Evolutionary conservation across 345 rosid species (phyloP), one percentile per base, ranked within the genome.

Genomic region (Trapa bicornis): DNA sequence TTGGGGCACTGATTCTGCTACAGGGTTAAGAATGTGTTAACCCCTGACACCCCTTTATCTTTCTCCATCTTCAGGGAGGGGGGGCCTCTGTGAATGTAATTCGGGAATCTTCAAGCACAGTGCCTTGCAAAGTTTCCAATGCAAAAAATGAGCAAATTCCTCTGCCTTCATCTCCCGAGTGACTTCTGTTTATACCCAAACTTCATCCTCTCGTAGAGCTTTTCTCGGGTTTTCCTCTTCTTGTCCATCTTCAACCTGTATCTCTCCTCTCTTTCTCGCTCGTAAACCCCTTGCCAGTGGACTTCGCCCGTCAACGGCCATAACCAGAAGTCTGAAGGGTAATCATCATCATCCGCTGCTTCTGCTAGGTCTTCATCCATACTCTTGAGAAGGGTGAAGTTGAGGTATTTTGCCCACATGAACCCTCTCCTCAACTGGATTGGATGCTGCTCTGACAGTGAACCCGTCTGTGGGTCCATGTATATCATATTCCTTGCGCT

Each of bases 351-450:
- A 62, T 94, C 97, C 15, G 96, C 93, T 66, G 99, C 95, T 87
- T 94, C 99, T 10, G 97, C 99, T 16, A 94, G 81, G 75, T 94
- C 99, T 79, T 94, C 99, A 66, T 94, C 99, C 95, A 94, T 94
- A 65, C 82, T 85, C 83, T 94, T 94, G 62, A 94, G 76, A 66
- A 94, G 73, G 42, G 87, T 81, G 64, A 80, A 74, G 70, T 88
- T 80, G 63, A 94, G 89, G 79, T 90, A 94, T 67, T 85, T 94
- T 0, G 76, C 85, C 97, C 99, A 91, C 73, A 85, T 83, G 13
- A 74, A 76, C 57, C 82, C 95, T 67, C 78, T 84, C 29, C 96
- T 83, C 45, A 75, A 82, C 36, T 76, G 80, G 22, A 87, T 32
- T 0, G 81, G 88, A 76, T 94, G 99, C 71, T 94, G 97, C 79